Conservation (phyloP, 2,329 filamentous ascomycete species). For the Lecanoromycetidae sp. region DNA sequence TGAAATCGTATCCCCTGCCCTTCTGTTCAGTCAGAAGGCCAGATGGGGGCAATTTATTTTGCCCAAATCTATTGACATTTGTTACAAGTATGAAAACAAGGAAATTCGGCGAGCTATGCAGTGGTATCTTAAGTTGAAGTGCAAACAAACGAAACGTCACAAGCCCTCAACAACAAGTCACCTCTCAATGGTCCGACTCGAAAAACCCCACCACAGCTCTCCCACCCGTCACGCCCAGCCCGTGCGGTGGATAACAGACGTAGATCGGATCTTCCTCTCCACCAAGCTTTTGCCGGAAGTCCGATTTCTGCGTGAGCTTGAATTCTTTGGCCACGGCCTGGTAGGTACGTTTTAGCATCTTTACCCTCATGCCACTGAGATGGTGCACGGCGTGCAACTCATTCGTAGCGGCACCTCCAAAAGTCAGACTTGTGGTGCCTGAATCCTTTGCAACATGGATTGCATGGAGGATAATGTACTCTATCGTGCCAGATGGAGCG, state of each 20-base stretch:
- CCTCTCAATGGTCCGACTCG: conserved; percentile 46
- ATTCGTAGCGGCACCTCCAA: conserved; percentile 68
- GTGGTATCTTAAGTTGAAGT: not conserved
- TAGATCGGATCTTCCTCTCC: conserved; percentile 73
- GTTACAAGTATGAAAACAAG: too few relatives aligned
- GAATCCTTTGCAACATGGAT: conserved; percentile 48
- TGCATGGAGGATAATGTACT: conserved; percentile 64
- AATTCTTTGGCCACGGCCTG: conserved; percentile 69
- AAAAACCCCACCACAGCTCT: conserved; percentile 86
- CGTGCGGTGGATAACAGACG: conserved; percentile 79
- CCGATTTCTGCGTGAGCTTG: conserved; percentile 69
- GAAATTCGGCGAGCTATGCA: too few relatives aligned
- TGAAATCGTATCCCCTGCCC: too few relatives aligned
- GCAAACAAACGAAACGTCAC: not conserved
- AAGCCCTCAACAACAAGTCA: not conserved
- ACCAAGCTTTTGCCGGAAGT: conserved; percentile 85
- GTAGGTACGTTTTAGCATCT: conserved; percentile 72
- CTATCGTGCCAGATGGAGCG: conserved; percentile 75
- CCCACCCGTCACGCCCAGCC: conserved; percentile 68
- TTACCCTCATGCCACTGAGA: conserved; percentile 65
- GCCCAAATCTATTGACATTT: too few relatives aligned
- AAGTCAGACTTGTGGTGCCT: conserved; percentile 61
- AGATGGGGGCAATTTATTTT: too few relatives aligned
- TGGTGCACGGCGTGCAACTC: conserved; percentile 70
- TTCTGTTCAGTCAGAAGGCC: too few relatives aligned